phyloP scores from a whole-genome alignment of 805 yeast species.

The Kuraishia hungarica region DNA sequence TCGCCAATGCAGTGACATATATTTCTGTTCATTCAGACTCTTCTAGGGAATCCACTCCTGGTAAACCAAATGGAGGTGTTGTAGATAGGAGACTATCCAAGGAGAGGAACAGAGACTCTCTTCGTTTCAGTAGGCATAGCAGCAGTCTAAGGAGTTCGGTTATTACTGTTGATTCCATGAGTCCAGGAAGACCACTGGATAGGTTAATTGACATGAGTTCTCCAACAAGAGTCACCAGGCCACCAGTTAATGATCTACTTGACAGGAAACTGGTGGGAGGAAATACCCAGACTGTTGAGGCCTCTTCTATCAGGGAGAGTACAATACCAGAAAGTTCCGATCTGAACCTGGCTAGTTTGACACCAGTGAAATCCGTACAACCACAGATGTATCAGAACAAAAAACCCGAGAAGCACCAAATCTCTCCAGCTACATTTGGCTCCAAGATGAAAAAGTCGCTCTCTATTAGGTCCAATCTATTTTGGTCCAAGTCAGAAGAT shows the following conservation, averaged over 20 bases:
- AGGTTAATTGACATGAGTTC: neutral
- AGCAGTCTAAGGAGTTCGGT: neutral
- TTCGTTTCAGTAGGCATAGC: neutral
- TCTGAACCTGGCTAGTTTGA: neutral
- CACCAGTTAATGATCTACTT: neutral
- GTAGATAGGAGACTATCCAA: neutral
- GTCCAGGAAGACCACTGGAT: neutral
- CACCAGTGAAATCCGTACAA: neutral
- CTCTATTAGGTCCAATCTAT: slow-evolving; percentile 18
- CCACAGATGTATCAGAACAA: neutral
- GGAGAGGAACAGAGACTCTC: neutral
- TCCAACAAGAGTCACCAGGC: neutral
- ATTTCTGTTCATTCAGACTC: slow-evolving; percentile 6
- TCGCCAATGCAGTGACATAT: slow-evolving; percentile 6
- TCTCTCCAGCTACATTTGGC: neutral
- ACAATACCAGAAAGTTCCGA: neutral
- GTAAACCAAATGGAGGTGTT: neutral
- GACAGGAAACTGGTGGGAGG: neutral
- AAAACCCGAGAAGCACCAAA: neutral
- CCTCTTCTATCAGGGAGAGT: neutral
- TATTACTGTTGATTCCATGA: neutral
- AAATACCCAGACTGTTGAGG: neutral
- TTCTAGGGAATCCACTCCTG: slow-evolving; percentile 5
- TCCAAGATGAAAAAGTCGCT: slow-evolving; percentile 15
- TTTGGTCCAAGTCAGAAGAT: slow-evolving; percentile 4